Evolutionary conservation across 179 eudicot genomes (phyloP).

Genomic region (Corrigiola litoralis): DNA sequence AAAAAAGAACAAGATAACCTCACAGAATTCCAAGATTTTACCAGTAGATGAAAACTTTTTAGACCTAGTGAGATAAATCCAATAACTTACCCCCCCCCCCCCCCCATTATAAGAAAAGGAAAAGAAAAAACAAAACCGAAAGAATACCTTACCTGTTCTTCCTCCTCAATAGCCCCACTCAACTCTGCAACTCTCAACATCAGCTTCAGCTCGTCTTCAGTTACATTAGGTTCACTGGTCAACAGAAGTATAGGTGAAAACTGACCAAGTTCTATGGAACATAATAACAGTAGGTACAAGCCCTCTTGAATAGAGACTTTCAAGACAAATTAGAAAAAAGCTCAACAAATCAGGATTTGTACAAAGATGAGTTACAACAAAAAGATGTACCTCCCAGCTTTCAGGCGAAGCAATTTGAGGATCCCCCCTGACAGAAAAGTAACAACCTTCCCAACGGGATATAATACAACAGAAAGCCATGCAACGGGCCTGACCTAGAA

Average conservation of each 20-base stretch:
- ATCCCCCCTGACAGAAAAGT: constrained; percentile 87
- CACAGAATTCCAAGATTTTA: no score
- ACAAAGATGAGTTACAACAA: neutral
- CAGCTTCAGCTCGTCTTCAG: constrained; percentile 92
- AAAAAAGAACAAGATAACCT: no score
- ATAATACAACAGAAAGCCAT: constrained; percentile 84
- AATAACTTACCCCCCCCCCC: no score
- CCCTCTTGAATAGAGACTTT: neutral
- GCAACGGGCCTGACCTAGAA: constrained; percentile 97
- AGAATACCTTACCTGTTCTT: constrained; percentile 64
- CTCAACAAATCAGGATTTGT: neutral
- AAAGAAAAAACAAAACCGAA: neutral
- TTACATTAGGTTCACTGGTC: constrained; percentile 81
- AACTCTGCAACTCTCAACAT: constrained; percentile 93
- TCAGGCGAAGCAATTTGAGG: constrained; percentile 81
- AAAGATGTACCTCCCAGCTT: constrained; percentile 63
- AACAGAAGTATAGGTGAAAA: neutral
- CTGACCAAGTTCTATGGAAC: neutral
- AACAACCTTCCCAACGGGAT: constrained; percentile 94
- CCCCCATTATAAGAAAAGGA: no score
- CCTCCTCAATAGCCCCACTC: constrained; percentile 99
- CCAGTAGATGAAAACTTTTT: no score
- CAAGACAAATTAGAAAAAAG: neutral
- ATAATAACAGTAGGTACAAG: neutral
- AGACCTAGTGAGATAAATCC: neutral